Evolutionary conservation across 129 eudicot species (phyloP), one percentile per base, ranked within the genome.

Genomic region (Flaveria ramosissima): DNA sequence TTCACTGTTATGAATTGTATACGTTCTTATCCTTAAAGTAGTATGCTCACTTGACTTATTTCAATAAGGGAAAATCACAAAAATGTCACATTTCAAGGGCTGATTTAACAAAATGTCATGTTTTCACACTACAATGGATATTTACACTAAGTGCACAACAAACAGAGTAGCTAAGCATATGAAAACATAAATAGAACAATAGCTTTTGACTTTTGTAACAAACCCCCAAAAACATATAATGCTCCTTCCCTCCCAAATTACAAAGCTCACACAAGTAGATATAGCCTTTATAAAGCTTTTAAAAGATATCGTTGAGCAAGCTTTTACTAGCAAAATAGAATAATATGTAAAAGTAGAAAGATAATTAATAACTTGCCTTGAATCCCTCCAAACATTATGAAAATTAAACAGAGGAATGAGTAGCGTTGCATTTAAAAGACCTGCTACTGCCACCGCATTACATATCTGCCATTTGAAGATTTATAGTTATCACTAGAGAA

Each of bases 391-490:
- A 41, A 93, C 95, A 77, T 77, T 90, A 84, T 93, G 90, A 77
- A 86, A 79, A 76, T 82, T 83, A 68, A 93, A 80, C 43, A 80
- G 90, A 32, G 98, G 98, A 74, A 93, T 90, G 74, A 93, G 87
- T 56, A 93, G 83, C 43, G 98, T 88, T 23, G 90, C 96, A 84
- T 89, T 89, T 47, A 93, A 68, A 56, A 90, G 86, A 71, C 92
- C 97, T 48, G 98, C 98, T 51, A 93, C 87, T 43, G 96, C 98
- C 68, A 93, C 98, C 16, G 98, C 98, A 82, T 93, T 93, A 87
- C 98, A 90, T 75, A 93, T 90, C 98, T 93, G 91, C 47, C 79
- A 83, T 53, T 65, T 70, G 47, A 51, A 81, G 72, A 59, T 70
- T 24, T 66, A 62, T 12, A 24, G 71, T 24, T 20, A 77, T 50